Conservation (phyloP, 2,329 filamentous ascomycete genomes). For the Parafenestella ontariensis region DNA sequence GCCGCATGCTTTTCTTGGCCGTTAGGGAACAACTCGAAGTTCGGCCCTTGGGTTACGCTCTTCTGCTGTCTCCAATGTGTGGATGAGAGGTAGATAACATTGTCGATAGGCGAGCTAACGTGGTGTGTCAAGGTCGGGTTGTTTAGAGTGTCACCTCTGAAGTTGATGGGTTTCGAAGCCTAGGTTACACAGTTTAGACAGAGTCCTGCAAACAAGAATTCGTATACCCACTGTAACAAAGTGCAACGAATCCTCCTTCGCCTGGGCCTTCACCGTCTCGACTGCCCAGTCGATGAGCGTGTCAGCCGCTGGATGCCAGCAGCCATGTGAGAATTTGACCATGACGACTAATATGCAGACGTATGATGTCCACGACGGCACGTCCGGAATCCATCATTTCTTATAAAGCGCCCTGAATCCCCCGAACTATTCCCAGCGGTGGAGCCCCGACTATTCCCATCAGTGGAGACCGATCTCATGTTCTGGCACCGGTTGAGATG, state of each 20-base stretch:
- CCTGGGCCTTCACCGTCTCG: constrained; percentile 13
- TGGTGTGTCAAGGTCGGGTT: constrained; percentile 17
- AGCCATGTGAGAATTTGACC: constrained; percentile 22
- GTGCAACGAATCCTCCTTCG: constrained; percentile 14
- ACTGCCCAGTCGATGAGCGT: constrained; percentile 20
- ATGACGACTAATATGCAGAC: not conserved
- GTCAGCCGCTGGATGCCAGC: constrained; percentile 17
- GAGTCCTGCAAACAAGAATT: not conserved
- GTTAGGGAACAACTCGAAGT: constrained; percentile 15
- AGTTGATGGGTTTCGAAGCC: constrained; percentile 18
- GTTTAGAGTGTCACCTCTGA: constrained; percentile 16
- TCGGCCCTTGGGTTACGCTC: constrained; percentile 11
- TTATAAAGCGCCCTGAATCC: not conserved
- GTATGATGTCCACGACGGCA: not conserved
- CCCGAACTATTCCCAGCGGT: no score
- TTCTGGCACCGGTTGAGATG: not conserved
- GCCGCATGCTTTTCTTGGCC: constrained; percentile 7
- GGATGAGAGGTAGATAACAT: constrained; percentile 15
- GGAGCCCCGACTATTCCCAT: not conserved
- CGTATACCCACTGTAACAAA: constrained; percentile 13
- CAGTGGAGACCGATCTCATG: not conserved
- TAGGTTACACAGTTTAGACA: not conserved
- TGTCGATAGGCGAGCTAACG: constrained; percentile 17
- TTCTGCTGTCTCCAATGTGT: constrained; percentile 17
- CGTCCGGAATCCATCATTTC: not conserved